Percentiles rank a stretch among this genome's conserved stretches.
These are phyloP conservation scores for Aspergillus chevalieri DNA, from an alignment of 2,329 filamentous ascomycete species.

Conservation along the genomic window DNA sequence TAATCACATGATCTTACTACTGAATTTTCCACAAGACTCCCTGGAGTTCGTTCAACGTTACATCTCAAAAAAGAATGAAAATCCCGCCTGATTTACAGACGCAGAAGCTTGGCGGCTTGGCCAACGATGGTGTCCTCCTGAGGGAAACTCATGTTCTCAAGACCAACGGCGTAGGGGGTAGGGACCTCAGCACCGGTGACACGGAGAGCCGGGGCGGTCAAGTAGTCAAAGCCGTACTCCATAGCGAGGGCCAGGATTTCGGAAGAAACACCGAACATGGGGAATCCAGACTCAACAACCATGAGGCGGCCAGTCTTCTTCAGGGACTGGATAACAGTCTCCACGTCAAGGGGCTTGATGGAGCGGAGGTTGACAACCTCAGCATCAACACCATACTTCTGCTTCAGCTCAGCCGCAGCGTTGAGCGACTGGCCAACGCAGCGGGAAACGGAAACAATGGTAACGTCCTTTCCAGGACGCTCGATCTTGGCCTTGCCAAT, in stretches of 20 bases:
- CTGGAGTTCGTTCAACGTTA: conserved; percentile 3
- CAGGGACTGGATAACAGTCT: conserved; percentile 90
- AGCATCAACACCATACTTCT: conserved; percentile 90
- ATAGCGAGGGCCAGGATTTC: conserved; percentile 92
- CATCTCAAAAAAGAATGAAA: not conserved
- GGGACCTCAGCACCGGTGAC: conserved; percentile 96
- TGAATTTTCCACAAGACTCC: conserved; percentile 13
- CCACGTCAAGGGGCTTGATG: conserved; percentile 91
- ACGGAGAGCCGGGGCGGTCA: conserved; percentile 86
- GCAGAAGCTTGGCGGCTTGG: conserved; percentile 83
- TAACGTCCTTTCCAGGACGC: conserved; percentile 90
- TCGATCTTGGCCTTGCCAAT: conserved; percentile 99
- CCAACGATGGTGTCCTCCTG: conserved; percentile 80
- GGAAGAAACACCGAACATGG: conserved; percentile 83
- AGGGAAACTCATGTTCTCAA: conserved; percentile 95
- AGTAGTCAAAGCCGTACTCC: conserved; percentile 98
- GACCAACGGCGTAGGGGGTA: conserved; percentile 85
- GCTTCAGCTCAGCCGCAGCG: conserved; percentile 86
- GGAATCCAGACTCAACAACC: conserved; percentile 91
- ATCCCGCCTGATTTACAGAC: conserved; percentile 50
- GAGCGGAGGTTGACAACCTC: conserved; percentile 98
- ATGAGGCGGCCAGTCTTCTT: conserved; percentile 97
- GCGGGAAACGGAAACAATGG: conserved; percentile 88
- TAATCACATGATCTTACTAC: conserved; percentile 30
- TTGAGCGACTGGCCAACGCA: conserved; percentile 87